These are phyloP conservation scores for Carpinus viminea DNA, from an alignment of 306 rosid genomes.

Conservation along the genomic window DNA sequence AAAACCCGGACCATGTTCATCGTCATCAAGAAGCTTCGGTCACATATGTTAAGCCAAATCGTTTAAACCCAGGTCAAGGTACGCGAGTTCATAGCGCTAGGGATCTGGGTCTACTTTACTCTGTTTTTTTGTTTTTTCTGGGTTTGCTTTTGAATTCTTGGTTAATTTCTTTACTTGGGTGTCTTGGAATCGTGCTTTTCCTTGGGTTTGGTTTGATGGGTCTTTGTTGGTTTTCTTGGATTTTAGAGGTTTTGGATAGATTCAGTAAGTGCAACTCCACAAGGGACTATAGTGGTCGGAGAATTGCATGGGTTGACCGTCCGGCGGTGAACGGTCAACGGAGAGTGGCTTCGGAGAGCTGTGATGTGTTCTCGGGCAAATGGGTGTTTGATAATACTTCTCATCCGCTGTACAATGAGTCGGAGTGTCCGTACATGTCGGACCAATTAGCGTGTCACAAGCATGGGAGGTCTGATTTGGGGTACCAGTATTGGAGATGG, in stretches of 20 bases:
- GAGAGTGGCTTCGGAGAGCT: slow-evolving; percentile 49
- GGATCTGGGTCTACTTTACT: background rate
- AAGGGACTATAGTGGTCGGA: slow-evolving; percentile 66
- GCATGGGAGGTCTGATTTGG: slow-evolving; percentile 89
- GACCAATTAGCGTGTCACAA: slow-evolving; percentile 96
- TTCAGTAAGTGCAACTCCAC: slow-evolving; percentile 88
- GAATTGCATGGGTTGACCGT: slow-evolving; percentile 48
- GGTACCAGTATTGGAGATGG: slow-evolving; percentile 90
- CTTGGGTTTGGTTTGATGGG: slow-evolving; percentile 29
- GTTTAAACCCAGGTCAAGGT: slow-evolving; percentile 49
- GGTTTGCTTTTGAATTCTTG: background rate
- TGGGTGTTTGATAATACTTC: slow-evolving; percentile 87
- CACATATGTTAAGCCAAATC: slow-evolving; percentile 74
- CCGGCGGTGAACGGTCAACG: slow-evolving; percentile 26
- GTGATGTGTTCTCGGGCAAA: slow-evolving; percentile 81
- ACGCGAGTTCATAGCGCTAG: slow-evolving; percentile 17
- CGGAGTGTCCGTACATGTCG: slow-evolving; percentile 90
- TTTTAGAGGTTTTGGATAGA: slow-evolving; percentile 77
- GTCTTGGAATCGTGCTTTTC: slow-evolving; percentile 25
- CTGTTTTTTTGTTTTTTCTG: background rate
- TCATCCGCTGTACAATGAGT: slow-evolving; percentile 72
- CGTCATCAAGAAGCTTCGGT: slow-evolving; percentile 48
- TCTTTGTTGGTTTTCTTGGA: slow-evolving; percentile 26
- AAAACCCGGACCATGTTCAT: slow-evolving; percentile 46
- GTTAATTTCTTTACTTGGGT: slow-evolving; percentile 12